Conservation (phyloP, 202 grass and related monocot species). For the Schoenoplectus triqueter region DNA sequence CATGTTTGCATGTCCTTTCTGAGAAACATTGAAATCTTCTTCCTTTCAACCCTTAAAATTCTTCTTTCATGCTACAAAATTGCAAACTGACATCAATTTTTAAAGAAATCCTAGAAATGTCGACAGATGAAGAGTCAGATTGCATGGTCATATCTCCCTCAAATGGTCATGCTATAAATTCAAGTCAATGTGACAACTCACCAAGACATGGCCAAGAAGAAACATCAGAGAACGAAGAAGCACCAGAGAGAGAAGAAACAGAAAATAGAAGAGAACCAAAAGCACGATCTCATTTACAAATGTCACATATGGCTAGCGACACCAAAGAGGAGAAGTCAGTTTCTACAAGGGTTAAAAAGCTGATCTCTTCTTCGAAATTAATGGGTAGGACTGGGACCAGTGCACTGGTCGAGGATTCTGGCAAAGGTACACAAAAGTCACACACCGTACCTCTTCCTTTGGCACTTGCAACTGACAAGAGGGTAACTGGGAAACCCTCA, state of each 20-base stretch:
- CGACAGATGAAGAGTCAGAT: constrained; percentile 66
- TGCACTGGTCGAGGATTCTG: constrained; percentile 27
- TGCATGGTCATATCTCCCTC: constrained; percentile 49
- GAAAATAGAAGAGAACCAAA: constrained; percentile 32
- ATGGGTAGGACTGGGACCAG: constrained; percentile 37
- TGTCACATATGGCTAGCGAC: constrained; percentile 37
- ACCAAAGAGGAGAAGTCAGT: constrained; percentile 43
- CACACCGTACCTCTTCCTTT: background rate
- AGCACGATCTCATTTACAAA: constrained; percentile 4
- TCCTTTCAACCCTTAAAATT: background rate
- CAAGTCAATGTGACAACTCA: constrained; percentile 59
- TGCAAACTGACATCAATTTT: constrained; percentile 28
- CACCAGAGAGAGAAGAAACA: constrained; percentile 37
- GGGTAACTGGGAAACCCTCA: background rate
- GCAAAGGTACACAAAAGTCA: constrained; percentile 20
- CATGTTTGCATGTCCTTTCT: constrained; percentile 41
- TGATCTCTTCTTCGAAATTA: constrained; percentile 39
- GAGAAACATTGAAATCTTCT: constrained; percentile 26
- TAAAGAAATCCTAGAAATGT: constrained; percentile 67
- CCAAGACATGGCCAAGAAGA: constrained; percentile 43
- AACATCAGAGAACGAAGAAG: constrained; percentile 30
- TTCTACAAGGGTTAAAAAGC: constrained; percentile 38
- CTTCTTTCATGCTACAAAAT: constrained; percentile 32
- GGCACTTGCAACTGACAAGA: background rate
- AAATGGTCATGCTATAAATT: constrained; percentile 55